These are phyloP conservation scores for Coniferiporia sulphurascens DNA, from an alignment of 1,284 basidiomycete species.

Conservation along the genomic window DNA sequence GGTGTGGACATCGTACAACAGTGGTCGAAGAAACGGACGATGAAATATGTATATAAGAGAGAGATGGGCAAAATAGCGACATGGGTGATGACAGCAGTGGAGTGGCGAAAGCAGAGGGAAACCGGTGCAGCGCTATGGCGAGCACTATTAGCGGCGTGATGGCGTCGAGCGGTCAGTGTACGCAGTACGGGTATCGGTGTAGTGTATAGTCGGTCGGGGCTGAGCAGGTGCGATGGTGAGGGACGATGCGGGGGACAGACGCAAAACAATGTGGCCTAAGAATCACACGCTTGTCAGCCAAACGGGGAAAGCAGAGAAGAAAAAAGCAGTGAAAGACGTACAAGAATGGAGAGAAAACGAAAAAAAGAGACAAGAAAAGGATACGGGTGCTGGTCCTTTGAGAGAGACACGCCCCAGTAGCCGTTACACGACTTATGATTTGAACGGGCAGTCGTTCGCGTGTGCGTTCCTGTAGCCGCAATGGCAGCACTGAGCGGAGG, in stretches of 20 bases:
- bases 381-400: not conserved
- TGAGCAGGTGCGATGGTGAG: conserved; percentile 1
- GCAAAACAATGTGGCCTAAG: conserved; percentile 4
- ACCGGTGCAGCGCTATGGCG: not conserved
- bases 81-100: not conserved
- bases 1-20: not conserved
- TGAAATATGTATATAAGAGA: conserved; percentile 1
- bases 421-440: conserved; percentile 18
- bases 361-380: not conserved
- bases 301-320: not conserved
- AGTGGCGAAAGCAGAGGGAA: not conserved
- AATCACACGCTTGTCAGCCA: not conserved
- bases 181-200: conserved; percentile 8
- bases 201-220: conserved; percentile 1
- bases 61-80: not conserved
- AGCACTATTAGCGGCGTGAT: conserved; percentile 3
- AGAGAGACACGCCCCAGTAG: not conserved
- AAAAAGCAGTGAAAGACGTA: not conserved
- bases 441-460: conserved; percentile 66
- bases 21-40: not conserved
- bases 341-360: conserved; percentile 5
- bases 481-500: conserved; percentile 69
- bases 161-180: not conserved
- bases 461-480: conserved; percentile 67
- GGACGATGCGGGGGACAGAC: not conserved